These are phyloP conservation scores for Pleurotus citrinopileatus DNA, from an alignment of 768 basidiomycete genomes.

Conservation along the genomic window DNA sequence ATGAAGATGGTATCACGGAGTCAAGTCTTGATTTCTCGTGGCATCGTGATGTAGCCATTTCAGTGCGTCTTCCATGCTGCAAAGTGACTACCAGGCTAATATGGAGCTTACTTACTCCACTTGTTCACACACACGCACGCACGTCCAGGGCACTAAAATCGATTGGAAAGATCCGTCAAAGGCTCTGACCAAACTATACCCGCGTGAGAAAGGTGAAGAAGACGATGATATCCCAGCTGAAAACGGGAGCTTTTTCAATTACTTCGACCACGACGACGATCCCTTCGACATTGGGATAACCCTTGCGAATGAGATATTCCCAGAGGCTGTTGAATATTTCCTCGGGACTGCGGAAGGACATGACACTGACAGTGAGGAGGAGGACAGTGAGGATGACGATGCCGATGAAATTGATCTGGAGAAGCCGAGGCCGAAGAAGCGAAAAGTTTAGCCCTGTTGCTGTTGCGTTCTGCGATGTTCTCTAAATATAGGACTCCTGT, in stretches of 20 bases:
- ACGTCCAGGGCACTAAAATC: slow-evolving; percentile 57
- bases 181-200: slow-evolving; percentile 77
- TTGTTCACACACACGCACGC: no score
- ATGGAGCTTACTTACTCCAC: not conserved
- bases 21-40: slow-evolving; percentile 81
- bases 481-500: slow-evolving; percentile 7
- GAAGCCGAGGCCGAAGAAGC: slow-evolving; percentile 76
- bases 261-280: slow-evolving; percentile 68
- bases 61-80: slow-evolving; percentile 41
- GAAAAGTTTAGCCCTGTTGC: slow-evolving; percentile 44
- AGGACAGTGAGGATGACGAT: slow-evolving; percentile 73
- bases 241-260: slow-evolving; percentile 85
- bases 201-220: slow-evolving; percentile 57
- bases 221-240: slow-evolving; percentile 65
- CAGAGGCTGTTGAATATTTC: slow-evolving; percentile 81
- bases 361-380: slow-evolving; percentile 63
- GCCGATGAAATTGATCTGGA: slow-evolving; percentile 88
- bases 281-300: slow-evolving; percentile 69
- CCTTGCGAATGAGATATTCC: slow-evolving; percentile 78
- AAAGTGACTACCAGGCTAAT: not conserved
- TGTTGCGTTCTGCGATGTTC: slow-evolving; percentile 11
- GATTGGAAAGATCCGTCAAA: slow-evolving; percentile 80
- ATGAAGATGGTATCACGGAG: slow-evolving; percentile 72
- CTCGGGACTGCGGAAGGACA: slow-evolving; percentile 60
- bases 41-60: slow-evolving; percentile 67